Base-by-base conservation (phyloP, 139 green algal species). In the Trebouxia sp. region DNA sequence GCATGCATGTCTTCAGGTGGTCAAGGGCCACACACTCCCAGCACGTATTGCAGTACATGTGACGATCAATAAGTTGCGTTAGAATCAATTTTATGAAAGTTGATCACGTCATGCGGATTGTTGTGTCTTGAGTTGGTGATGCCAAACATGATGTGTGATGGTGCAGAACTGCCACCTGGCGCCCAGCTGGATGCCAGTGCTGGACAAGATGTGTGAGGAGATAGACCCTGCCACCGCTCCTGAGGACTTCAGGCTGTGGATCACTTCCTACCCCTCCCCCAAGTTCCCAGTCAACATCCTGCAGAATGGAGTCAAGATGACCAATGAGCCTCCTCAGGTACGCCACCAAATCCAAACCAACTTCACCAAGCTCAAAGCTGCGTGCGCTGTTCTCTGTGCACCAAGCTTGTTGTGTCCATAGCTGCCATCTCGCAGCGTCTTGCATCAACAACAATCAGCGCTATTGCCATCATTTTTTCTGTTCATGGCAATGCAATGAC, bases 261-360 rank as follows among this genome's bases (percentile, higher is more conserved):
- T 95, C 85, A 93, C 90, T 15, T 85, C 51, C 50, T 93, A 91
- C 85, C 90, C 90, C 7, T 87, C 53, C 53, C 86, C 89, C 51
- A 91, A 91, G 65, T 86, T 86, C 48, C 82, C 82, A 14, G 82
- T 83, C 65, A 83, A 76, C 65, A 82, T 86, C 53, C 39, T 86
- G 51, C 82, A 86, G 76, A 91, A 84, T 65, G 69, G 80, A 22
- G 55, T 93, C 51, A 94, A 95, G 84, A 93, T 94, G 89, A 95
- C 91, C n/a, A 95, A 93, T 70, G 93, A 96, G 83, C 89, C 92
- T 38, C 93, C 92, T 42, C 90, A 93, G 87, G 90, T 80, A 2
- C 20, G 43, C 1, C 45, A n/a, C n/a, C n/a, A n/a, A n/a, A n/a
- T n/a, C n/a, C n/a, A n/a, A n/a, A n/a, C n/a, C n/a, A n/a, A n/a